Evolutionary conservation across 805 yeast species (phyloP).

Genomic region (Monosporozyma siamensis): DNA sequence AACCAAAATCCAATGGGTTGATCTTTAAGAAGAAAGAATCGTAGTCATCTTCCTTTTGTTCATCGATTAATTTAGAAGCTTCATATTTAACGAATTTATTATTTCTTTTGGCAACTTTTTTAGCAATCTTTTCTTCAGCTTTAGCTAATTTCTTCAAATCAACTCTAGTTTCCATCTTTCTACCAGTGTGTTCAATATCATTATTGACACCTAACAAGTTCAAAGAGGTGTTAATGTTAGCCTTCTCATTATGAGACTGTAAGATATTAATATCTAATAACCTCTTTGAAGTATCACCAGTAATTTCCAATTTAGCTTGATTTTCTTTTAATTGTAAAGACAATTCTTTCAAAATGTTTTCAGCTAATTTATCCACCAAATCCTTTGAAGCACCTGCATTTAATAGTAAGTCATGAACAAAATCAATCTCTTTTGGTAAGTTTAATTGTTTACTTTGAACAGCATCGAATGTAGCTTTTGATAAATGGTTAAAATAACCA

Average conservation of each 20-base stretch:
- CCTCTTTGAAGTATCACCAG: constrained; percentile 84
- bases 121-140: constrained; percentile 95
- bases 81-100: constrained; percentile 81
- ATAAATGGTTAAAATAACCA: constrained; percentile 80
- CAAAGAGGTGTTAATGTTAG: constrained; percentile 67
- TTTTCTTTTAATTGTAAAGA: constrained; percentile 50
- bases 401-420: constrained; percentile 52
- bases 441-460: constrained; percentile 69
- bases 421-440: constrained; percentile 56
- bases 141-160: constrained; percentile 94
- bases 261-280: constrained; percentile 70
- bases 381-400: constrained; percentile 75
- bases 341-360: constrained; percentile 40
- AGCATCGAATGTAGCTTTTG: constrained; percentile 70
- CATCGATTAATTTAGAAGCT: constrained; percentile 81
- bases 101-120: constrained; percentile 83
- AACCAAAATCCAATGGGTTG: constrained; percentile 86
- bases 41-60: constrained; percentile 60
- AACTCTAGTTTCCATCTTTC: constrained; percentile 87
- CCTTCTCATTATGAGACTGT: constrained; percentile 49
- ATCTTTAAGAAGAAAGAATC: constrained; percentile 92
- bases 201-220: constrained; percentile 74
- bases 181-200: constrained; percentile 86
- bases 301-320: constrained; percentile 62
- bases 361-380: constrained; percentile 43